phyloP scores from a whole-genome alignment of 2,329 filamentous ascomycete genomes.

The Diaporthe vaccinii region DNA sequence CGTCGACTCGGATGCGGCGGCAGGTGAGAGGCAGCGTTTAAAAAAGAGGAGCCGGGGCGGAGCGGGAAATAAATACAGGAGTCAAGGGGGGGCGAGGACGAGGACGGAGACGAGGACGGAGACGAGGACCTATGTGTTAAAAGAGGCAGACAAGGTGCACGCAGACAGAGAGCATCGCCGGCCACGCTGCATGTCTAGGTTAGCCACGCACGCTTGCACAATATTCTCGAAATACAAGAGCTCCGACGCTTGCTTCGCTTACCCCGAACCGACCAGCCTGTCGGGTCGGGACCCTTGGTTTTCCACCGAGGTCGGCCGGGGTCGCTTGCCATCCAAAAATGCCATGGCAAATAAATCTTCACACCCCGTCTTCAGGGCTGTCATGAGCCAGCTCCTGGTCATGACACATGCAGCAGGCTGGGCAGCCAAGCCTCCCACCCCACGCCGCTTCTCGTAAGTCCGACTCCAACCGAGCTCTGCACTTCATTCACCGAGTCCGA shows the following conservation, averaged over 20 bases:
- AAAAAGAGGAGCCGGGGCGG: neutral
- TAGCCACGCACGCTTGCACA: neutral
- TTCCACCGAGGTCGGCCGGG: constrained; percentile 27
- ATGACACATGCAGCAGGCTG: constrained; percentile 12
- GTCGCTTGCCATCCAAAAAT: neutral
- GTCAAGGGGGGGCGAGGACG: neutral
- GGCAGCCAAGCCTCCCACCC: neutral
- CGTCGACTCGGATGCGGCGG: neutral
- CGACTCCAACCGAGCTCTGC: constrained; percentile 11
- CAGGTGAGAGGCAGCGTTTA: neutral
- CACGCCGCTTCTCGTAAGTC: constrained; percentile 22
- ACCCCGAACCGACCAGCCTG: constrained; percentile 8
- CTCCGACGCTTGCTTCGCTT: constrained; percentile 9
- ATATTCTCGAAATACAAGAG: neutral
- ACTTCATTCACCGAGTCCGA: too few relatives aligned
- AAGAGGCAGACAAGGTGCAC: neutral
- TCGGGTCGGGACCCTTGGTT: neutral
- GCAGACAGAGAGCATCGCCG: neutral
- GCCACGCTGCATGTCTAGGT: neutral
- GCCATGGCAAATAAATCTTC: neutral
- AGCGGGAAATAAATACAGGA: neutral
- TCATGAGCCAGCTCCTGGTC: neutral
- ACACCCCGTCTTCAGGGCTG: neutral
- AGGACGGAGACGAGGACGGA: neutral
- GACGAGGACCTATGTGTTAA: neutral